phyloP scores from a whole-genome alignment of 2,329 filamentous ascomycete genomes.

The Cladosporium sp. region DNA sequence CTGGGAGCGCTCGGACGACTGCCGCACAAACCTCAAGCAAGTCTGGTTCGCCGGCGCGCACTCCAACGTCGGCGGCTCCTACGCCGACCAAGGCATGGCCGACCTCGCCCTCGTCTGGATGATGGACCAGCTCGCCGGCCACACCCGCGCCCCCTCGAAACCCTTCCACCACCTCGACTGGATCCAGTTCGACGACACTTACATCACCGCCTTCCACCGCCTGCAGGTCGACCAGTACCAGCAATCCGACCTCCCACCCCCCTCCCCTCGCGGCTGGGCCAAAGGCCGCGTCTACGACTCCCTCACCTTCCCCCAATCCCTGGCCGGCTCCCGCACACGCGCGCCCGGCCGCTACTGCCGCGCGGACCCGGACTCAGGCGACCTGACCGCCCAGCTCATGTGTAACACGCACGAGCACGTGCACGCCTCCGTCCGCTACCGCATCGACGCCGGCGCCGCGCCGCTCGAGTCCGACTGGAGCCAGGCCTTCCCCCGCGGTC shows the following conservation, averaged over 20 bases:
- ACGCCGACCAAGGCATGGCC: conserved; percentile 27
- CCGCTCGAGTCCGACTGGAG: conserved; percentile 23
- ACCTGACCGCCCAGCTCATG: conserved; percentile 17
- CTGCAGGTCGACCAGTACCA: conserved; percentile 22
- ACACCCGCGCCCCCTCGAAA: conserved; percentile 19
- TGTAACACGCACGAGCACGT: conserved; percentile 30
- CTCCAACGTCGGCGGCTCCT: conserved; percentile 46
- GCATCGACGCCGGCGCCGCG: conserved; percentile 28
- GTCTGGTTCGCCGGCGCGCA: conserved; percentile 53
- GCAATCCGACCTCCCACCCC: conserved; percentile 11
- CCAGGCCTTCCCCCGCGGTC: conserved; percentile 15
- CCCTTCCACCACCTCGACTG: conserved; percentile 25
- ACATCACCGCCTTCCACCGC: conserved; percentile 24
- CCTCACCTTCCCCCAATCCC: conserved; percentile 28
- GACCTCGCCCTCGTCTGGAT: conserved; percentile 38
- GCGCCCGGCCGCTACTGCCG: conserved; percentile 28
- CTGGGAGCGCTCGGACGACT: conserved; percentile 34
- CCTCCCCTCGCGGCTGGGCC: conserved; percentile 24
- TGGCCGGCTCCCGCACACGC: conserved; percentile 24
- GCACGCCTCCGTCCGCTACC: conserved; percentile 30
- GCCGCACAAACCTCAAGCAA: conserved; percentile 39
- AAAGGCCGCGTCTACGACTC: conserved; percentile 31
- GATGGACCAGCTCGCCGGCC: conserved; percentile 34
- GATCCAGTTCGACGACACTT: conserved; percentile 32
- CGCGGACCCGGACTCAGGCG: conserved; percentile 25